Conservation (phyloP, 2,329 filamentous ascomycete species). For the Zarea fungicola region DNA sequence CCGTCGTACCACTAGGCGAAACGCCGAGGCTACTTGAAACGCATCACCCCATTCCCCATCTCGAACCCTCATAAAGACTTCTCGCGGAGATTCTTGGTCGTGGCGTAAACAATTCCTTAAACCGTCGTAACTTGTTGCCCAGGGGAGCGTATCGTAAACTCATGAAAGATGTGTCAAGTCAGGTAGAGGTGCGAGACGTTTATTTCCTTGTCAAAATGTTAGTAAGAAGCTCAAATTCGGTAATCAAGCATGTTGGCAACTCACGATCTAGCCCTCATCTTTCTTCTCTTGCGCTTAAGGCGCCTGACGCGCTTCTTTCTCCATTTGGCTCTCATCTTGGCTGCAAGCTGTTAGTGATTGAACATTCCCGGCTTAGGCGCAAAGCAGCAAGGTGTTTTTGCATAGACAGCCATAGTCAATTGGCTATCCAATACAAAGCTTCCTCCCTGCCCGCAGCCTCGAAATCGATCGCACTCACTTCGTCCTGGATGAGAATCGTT, state of each 20-base stretch:
- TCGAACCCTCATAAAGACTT: constrained; percentile 3
- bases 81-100: constrained; percentile 8
- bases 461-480: constrained; percentile 25
- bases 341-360: constrained; percentile 21
- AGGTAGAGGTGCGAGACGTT: constrained; percentile 58
- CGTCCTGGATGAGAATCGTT: constrained; percentile 44
- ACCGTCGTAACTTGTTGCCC: constrained; percentile 10
- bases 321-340: constrained; percentile 93
- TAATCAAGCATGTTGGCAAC: constrained; percentile 30
- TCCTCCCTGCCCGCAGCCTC: background rate
- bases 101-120: constrained; percentile 9
- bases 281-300: constrained; percentile 99
- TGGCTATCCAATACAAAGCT: constrained; percentile 5
- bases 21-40: constrained; percentile 11
- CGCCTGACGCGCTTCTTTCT: constrained; percentile 99
- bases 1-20: constrained; percentile 12
- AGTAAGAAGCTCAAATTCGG: constrained; percentile 24
- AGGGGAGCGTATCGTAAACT: constrained; percentile 30
- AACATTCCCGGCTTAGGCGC: too few species aligned
- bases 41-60: constrained; percentile 4
- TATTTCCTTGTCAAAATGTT: constrained; percentile 54
- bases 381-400: background rate
- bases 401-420: background rate
- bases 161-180: constrained; percentile 43
- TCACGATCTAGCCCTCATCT: constrained; percentile 97